A percentile compares a stretch with the other conserved stretches of the same genome.
Conservation (phyloP, 129 eudicot species). For the Lactuca saligna region DNA sequence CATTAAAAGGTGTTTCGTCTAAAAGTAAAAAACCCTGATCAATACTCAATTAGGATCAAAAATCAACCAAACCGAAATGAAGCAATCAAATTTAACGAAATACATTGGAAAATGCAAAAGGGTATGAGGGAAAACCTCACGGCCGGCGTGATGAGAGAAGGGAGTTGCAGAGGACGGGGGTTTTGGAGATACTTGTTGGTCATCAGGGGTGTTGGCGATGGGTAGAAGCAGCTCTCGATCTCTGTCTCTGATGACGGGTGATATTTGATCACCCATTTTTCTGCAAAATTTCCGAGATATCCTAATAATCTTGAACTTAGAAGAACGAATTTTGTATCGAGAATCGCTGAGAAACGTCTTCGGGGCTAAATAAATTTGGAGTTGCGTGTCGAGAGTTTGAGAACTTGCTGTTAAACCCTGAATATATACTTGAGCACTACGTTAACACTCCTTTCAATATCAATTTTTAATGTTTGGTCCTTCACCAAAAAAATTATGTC, state of each 20-base stretch:
- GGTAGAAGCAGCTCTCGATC: constrained; percentile 90
- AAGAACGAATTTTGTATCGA: neutral
- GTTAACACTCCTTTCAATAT: neutral
- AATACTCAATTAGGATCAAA: neutral
- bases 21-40: neutral
- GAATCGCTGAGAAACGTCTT: constrained; percentile 19
- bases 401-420: constrained; percentile 20
- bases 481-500: neutral
- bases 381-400: constrained; percentile 23
- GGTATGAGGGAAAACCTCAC: constrained; percentile 49
- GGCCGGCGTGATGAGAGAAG: constrained; percentile 66
- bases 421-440: neutral
- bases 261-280: constrained; percentile 66
- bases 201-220: constrained; percentile 50
- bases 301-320: constrained; percentile 2
- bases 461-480: neutral
- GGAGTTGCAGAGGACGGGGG: constrained; percentile 55
- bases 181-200: constrained; percentile 43
- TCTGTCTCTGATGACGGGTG: constrained; percentile 53
- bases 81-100: constrained; percentile 9
- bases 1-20: neutral
- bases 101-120: neutral
- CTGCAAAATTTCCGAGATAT: constrained; percentile 17
- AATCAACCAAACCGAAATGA: constrained; percentile 13
- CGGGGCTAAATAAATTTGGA: constrained; percentile 9